Percentiles rank a stretch among this genome's conserved stretches.
These are phyloP conservation scores for Trypethelium eluteriae DNA, from an alignment of 495 filamentous ascomycete genomes.

Conservation along the genomic window DNA sequence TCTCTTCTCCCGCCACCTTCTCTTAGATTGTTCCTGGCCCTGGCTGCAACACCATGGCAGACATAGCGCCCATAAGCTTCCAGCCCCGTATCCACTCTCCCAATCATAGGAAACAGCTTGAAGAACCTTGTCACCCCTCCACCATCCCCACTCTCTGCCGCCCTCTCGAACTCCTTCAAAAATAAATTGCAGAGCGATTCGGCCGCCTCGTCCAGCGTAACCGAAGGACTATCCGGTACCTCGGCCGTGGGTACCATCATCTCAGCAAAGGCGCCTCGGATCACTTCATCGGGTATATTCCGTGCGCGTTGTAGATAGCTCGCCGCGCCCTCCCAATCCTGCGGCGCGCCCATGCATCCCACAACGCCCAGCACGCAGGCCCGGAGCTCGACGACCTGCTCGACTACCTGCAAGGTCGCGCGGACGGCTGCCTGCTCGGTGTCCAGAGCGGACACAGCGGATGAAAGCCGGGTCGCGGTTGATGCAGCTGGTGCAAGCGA, in stretches of 20 bases:
- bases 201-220: conserved; percentile 78
- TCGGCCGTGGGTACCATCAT: conserved; percentile 91
- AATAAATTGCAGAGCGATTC: conserved; percentile 85
- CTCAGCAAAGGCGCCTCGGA: conserved; percentile 80
- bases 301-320: conserved; percentile 76
- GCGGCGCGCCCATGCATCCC: conserved; percentile 91
- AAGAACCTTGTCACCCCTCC: conserved; percentile 91
- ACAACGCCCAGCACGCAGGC: conserved; percentile 91
- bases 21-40: conserved; percentile 74
- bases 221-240: conserved; percentile 80
- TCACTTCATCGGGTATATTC: conserved; percentile 68
- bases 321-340: conserved; percentile 97
- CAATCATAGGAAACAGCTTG: conserved; percentile 94
- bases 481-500: conserved; percentile 78
- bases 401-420: conserved; percentile 82
- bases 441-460: conserved; percentile 77
- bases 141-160: conserved; percentile 74
- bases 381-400: conserved; percentile 93
- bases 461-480: conserved; percentile 79
- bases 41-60: conserved; percentile 79
- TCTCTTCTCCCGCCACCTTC: conserved; percentile 54
- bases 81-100: conserved; percentile 75
- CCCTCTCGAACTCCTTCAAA: conserved; percentile 89
- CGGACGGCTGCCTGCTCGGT: conserved; percentile 84
- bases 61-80: conserved; percentile 95